Evolutionary conservation across 1,284 basidiomycete genomes (phyloP), one percentile per base, ranked within the genome.

Genomic region (Ustilago esculenta): DNA sequence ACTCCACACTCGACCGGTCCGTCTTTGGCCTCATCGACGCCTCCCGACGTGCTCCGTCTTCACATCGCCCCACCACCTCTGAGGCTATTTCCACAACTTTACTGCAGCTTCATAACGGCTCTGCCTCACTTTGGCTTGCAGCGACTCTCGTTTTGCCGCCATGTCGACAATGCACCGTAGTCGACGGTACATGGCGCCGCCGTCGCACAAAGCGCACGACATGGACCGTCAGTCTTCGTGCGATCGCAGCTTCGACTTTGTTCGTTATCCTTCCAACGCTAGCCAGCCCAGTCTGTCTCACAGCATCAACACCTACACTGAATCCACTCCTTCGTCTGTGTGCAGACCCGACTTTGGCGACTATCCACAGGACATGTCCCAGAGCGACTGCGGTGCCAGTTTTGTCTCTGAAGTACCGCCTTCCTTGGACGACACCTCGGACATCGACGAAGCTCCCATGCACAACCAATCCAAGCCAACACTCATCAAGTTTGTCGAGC

Each of bases 401-500:
- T 54, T 57, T 18, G 41, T 52, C 17, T 54, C 51, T 5, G 60
- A 64, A 37, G 41, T 50, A 5, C 51, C 51, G 7, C 34, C 67
- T 0, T 56, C 52, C n/a, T 51, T 25, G 27, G 60, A 70, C 47
- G 67, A 70, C 45, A 59, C 30, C 15, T 64, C 60, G 3, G 67
- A 64, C 41, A 35, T 60, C n/a, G 67, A 70, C 18, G 48, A 47
- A 17, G 42, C 17, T 14, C 50, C 36, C 2, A 7, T 30, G 11
- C 37, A 23, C 30, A 47, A 45, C 45, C 32, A 24, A 18, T 43
- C 49, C 1, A 61, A 61, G 47, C 54, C 65, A 14, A 52, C 54
- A 8, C 34, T 58, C 41, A 46, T 68, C 41, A 68, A 63, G 43
- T 68, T 68, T 29, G 65, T 68, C 30, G 65, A 68, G 44, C 65